Percentiles rank a stretch among this genome's conserved stretches.
Conservation (phyloP, 2,329 filamentous ascomycete species). For the Ceratocystis papillata region DNA sequence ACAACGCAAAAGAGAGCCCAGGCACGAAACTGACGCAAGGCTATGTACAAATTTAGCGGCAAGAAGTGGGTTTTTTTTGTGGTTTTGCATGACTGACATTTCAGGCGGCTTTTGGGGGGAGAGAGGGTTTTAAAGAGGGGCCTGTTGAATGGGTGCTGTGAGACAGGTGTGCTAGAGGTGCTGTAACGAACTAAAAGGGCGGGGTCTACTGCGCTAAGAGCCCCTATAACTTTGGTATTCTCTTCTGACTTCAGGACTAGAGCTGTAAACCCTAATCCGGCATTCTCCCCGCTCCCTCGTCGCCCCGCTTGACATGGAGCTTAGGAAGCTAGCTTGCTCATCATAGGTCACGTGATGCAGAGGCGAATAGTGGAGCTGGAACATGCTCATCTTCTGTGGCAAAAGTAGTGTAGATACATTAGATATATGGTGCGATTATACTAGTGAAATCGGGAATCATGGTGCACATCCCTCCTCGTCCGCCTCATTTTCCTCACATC, state of each 20-base stretch:
- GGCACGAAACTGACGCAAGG: constrained; percentile 6
- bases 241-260: too few relatives aligned
- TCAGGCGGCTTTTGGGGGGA: neutral
- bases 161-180: neutral
- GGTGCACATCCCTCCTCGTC: neutral
- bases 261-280: neutral
- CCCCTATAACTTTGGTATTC: too few relatives aligned
- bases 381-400: neutral
- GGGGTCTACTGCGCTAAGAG: too few relatives aligned
- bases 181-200: neutral
- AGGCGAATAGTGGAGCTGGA: neutral
- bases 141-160: neutral
- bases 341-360: neutral
- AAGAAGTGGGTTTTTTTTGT: neutral
- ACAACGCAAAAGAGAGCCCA: neutral
- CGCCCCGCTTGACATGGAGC: neutral
- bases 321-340: neutral
- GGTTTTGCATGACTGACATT: constrained; percentile 3
- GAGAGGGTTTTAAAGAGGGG: neutral
- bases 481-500: neutral
- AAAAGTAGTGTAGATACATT: neutral
- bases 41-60: neutral
- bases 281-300: neutral
- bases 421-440: neutral
- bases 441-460: neutral